Conservation (phyloP, 148 eudicot genomes). For the Rhododendron vialii region DNA sequence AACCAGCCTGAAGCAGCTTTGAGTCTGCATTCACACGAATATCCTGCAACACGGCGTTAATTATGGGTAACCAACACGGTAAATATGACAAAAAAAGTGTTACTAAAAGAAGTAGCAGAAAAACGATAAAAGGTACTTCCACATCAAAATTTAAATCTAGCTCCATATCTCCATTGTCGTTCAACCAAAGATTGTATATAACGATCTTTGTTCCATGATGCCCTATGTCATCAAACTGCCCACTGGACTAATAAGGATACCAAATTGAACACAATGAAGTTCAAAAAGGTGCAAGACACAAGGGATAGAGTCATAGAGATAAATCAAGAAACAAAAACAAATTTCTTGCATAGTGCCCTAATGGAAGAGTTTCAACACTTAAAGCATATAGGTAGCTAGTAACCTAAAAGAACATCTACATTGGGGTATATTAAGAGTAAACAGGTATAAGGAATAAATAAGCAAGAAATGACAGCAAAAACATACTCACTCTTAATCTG, state of each 20-base stretch:
- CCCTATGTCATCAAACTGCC: constrained; percentile 60
- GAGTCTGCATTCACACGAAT: constrained; percentile 34
- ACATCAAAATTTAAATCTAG: constrained; percentile 57
- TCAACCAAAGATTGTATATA: constrained; percentile 57
- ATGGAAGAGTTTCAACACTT: background rate
- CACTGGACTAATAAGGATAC: constrained; percentile 12
- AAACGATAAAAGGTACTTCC: constrained; percentile 32
- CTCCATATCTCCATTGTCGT: constrained; percentile 45
- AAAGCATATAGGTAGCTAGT: background rate
- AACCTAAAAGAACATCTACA: background rate
- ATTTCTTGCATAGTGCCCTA: background rate
- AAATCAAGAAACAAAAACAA: background rate
- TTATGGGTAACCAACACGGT: constrained; percentile 4
- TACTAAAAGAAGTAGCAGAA: background rate
- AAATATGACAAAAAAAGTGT: background rate
- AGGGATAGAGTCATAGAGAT: background rate
- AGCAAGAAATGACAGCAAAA: background rate
- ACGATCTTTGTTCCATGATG: constrained; percentile 63
- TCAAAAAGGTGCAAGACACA: background rate
- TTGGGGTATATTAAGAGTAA: background rate
- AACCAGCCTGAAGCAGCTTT: constrained; percentile 8
- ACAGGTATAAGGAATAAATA: background rate
- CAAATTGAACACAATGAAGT: constrained; percentile 1
- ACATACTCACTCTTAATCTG: background rate
- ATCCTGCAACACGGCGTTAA: constrained; percentile 33